Conservation (phyloP, 2,329 filamentous ascomycete species). For the Ascochyta clinopodiicola region DNA sequence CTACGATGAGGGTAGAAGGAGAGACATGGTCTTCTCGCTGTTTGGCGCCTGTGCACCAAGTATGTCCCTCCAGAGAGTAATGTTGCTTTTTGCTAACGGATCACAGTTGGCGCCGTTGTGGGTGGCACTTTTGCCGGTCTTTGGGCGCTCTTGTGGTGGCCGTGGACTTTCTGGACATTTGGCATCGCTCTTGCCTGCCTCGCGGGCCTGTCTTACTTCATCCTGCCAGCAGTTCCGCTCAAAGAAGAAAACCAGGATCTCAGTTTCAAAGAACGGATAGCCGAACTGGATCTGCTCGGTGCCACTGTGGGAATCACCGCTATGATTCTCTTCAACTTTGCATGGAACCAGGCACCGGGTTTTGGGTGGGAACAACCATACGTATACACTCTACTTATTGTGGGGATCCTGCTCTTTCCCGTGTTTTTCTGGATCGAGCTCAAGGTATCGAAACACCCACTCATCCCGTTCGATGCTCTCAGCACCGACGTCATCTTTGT, state of each 20-base stretch:
- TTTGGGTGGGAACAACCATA: conserved; percentile 65
- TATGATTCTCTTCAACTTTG: conserved; percentile 68
- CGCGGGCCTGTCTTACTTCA: conserved; percentile 46
- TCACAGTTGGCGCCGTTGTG: conserved; percentile 47
- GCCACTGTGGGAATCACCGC: conserved; percentile 59
- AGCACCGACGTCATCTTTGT: conserved; percentile 62
- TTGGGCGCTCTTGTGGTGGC: conserved; percentile 58
- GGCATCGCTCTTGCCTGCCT: conserved; percentile 49
- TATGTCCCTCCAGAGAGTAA: neutral
- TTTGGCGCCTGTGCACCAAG: conserved; percentile 59
- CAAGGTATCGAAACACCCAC: conserved; percentile 55
- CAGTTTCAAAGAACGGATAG: conserved; percentile 30
- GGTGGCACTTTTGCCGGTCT: conserved; percentile 52
- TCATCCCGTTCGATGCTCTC: conserved; percentile 64
- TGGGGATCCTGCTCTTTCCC: conserved; percentile 62
- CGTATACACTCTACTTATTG: conserved; percentile 63
- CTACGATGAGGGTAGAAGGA: conserved; percentile 63
- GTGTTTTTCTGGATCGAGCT: conserved; percentile 63
- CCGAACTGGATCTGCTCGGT: conserved; percentile 54
- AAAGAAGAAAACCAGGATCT: conserved; percentile 21
- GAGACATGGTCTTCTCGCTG: conserved; percentile 65
- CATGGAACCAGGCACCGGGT: conserved; percentile 69
- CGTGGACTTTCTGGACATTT: conserved; percentile 59
- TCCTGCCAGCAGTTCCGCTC: conserved; percentile 49
- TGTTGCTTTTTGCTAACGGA: conserved; percentile 2